Base-by-base conservation (phyloP, 176 grass and related monocot genomes). In the Aegilops sharonensis region DNA sequence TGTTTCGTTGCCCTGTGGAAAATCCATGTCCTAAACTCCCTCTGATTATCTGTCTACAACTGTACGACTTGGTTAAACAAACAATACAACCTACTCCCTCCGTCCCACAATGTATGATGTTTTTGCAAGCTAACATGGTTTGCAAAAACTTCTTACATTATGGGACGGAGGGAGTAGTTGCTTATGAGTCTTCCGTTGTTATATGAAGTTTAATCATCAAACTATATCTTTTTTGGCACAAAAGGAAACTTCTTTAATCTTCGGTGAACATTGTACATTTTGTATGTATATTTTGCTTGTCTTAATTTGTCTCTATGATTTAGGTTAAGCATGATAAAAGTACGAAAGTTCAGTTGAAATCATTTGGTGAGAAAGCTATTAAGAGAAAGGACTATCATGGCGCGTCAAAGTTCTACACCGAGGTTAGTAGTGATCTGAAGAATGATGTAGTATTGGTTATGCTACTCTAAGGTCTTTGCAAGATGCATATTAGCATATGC, bases 361-460 rank as follows among this genome's bases (percentile, higher is more conserved):
- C 72, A 74, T 27, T 6, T 31, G 81, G 82, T 47, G 56, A 84
- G 14, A 84, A 64, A 57, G 82, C 82, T 75, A 69, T 84, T 84
- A 39, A 72, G 56, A 84, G 70, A 64, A 63, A 84, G 36, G 56
- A 84, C 57, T 75, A 84, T 54, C 70, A 11, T 84, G 57, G 54
- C 2, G 70, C 82, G 40, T 75, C 82, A 31, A 15, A 31, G 70
- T 60, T 84, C 36, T 84, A 75, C 57, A 21, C 23, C 15, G 18
- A 84, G 82, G 82, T 84, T 11, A 62, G 42, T 4, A 18, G 3
- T 43, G 68, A 64, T 64, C 18, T 60, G 17, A 74, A 17, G 14
- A 47, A 62, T 54, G 50, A 54, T 54, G 50, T 18, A 6, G 50
- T 54, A 62, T 20, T 54, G 8, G n/a, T 24, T 62, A 24, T 62